Evolutionary conservation across 2,329 filamentous ascomycete genomes (phyloP).

Genomic region (Aulographum hederae): DNA sequence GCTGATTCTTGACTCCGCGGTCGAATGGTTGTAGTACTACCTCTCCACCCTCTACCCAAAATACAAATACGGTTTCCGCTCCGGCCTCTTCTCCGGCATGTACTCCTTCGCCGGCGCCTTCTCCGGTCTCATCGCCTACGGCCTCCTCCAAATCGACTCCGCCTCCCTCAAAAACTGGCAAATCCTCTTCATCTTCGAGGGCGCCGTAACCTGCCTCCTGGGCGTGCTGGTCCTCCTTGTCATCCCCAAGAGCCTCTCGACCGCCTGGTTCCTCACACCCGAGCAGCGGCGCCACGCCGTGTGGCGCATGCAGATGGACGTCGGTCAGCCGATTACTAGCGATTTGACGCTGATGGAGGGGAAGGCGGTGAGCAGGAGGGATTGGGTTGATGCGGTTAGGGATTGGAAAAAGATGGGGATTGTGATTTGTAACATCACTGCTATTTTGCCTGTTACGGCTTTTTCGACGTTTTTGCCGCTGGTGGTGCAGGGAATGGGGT

Average conservation of each 20-base stretch:
- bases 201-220: conserved; percentile 3
- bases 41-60: conserved; percentile 6
- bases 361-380: too few relatives aligned
- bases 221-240: conserved; percentile 1
- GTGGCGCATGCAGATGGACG: conserved; percentile 5
- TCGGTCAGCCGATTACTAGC: conserved; percentile 1
- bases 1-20: too few relatives aligned
- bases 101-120: conserved; percentile 7
- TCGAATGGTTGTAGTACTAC: too few relatives aligned
- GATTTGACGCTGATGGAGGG: neutral
- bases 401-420: conserved; percentile 14
- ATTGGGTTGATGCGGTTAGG: conserved; percentile 5
- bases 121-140: conserved; percentile 6
- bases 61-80: conserved; percentile 4
- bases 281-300: conserved; percentile 3
- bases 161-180: conserved; percentile 5
- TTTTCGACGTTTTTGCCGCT: conserved; percentile 45
- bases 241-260: neutral
- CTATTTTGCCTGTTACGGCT: conserved; percentile 37
- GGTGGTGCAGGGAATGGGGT: conserved; percentile 25
- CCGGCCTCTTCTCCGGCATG: conserved; percentile 5
- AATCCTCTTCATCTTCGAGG: conserved; percentile 6
- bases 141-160: conserved; percentile 4
- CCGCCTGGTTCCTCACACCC: conserved; percentile 4
- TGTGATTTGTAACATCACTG: conserved; percentile 44